Percentiles rank a stretch among this genome's conserved stretches.
phyloP scores from a whole-genome alignment of 177 flowering plant genomes.

The Vitis hybrid region DNA sequence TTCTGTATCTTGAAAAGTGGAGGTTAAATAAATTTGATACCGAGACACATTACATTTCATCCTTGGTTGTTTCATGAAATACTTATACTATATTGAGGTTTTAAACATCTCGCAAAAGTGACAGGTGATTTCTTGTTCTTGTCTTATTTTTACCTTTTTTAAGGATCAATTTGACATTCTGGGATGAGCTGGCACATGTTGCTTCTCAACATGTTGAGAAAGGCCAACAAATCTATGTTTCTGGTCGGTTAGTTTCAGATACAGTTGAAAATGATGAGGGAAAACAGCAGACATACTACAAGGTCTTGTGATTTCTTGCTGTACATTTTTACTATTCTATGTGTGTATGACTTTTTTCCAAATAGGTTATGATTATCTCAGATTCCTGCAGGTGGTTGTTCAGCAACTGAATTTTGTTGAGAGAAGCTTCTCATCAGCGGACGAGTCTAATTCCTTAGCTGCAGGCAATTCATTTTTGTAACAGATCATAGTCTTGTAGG shows the following conservation, averaged over 20 bases:
- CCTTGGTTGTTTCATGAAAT: not conserved
- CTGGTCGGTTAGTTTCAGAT: constrained; percentile 78
- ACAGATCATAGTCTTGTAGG: not conserved
- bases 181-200: constrained; percentile 86
- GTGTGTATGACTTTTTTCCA: not conserved
- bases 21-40: too few relatives aligned
- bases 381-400: constrained; percentile 66
- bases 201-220: constrained; percentile 83
- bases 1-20: too few relatives aligned
- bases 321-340: not conserved
- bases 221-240: constrained; percentile 73
- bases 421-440: constrained; percentile 34
- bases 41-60: not conserved
- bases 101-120: not conserved
- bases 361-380: not conserved
- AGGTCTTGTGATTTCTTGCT: constrained; percentile 43
- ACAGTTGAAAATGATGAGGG: constrained; percentile 68
- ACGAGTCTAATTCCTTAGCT: constrained; percentile 30
- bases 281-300: constrained; percentile 72
- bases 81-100: not conserved
- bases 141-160: not conserved
- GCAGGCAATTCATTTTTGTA: constrained; percentile 32
- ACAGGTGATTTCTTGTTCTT: not conserved
- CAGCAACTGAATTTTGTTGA: constrained; percentile 82
- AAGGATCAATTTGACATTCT: constrained; percentile 88